Evolutionary conservation across 2,329 filamentous ascomycete genomes (phyloP).

Genomic region (Niveomyces coronatus): DNA sequence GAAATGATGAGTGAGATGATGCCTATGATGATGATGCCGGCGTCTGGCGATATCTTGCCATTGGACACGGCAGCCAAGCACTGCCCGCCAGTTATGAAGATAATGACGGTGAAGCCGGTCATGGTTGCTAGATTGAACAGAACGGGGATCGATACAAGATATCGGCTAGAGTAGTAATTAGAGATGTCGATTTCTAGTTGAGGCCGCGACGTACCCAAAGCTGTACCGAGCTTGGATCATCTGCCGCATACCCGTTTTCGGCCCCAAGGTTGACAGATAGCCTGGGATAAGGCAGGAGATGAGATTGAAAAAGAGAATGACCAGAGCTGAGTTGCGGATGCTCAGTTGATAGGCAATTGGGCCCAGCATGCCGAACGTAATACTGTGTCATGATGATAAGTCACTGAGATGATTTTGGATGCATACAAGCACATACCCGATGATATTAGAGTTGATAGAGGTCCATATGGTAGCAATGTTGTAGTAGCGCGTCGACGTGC

Average conservation of each 20-base stretch:
- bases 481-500: constrained; percentile 29
- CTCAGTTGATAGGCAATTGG: constrained; percentile 43
- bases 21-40: constrained; percentile 52
- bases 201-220: constrained; percentile 36
- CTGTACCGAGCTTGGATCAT: constrained; percentile 55
- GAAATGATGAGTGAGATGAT: constrained; percentile 48
- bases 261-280: constrained; percentile 47
- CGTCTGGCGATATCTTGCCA: constrained; percentile 37
- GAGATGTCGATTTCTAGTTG: constrained; percentile 6
- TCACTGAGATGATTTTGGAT: too few relatives aligned
- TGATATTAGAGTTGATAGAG: constrained; percentile 37
- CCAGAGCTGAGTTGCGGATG: constrained; percentile 44
- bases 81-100: constrained; percentile 50
- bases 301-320: constrained; percentile 55
- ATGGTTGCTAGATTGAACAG: constrained; percentile 53
- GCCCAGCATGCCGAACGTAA: constrained; percentile 55
- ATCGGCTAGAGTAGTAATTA: constrained; percentile 37
- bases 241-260: constrained; percentile 54
- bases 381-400: too few relatives aligned
- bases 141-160: constrained; percentile 48
- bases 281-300: constrained; percentile 43
- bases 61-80: constrained; percentile 43
- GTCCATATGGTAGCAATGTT: constrained; percentile 40
- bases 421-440: constrained; percentile 33
- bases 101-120: constrained; percentile 53